Conservation (phyloP, 2,329 filamentous ascomycete genomes). For the Monilinia laxa region DNA sequence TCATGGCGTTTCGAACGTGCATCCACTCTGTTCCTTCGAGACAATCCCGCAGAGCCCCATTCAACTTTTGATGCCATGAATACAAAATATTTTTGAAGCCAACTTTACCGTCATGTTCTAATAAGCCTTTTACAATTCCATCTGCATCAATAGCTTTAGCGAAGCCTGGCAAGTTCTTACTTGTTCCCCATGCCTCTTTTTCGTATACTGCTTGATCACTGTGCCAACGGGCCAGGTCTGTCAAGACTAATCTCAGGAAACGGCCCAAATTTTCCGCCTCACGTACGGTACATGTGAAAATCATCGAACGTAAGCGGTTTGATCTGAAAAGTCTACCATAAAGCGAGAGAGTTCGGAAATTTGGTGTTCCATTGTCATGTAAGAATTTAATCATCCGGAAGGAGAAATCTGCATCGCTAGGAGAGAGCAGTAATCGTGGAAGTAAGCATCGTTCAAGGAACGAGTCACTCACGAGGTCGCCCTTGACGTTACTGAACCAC, state of each 20-base stretch:
- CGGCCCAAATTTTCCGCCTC: slow-evolving; percentile 92
- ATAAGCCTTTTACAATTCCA: slow-evolving; percentile 66
- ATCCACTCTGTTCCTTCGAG: slow-evolving; percentile 87
- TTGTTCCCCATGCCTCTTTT: slow-evolving; percentile 71
- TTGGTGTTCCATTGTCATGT: slow-evolving; percentile 78
- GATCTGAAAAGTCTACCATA: slow-evolving; percentile 83
- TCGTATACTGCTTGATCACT: slow-evolving; percentile 73
- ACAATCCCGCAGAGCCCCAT: slow-evolving; percentile 76
- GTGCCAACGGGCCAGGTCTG: slow-evolving; percentile 83
- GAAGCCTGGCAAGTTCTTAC: slow-evolving; percentile 72
- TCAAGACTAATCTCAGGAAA: slow-evolving; percentile 79
- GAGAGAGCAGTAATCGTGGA: slow-evolving; percentile 81
- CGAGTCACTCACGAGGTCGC: slow-evolving; percentile 67
- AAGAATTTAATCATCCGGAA: slow-evolving; percentile 85
- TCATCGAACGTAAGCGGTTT: slow-evolving; percentile 75
- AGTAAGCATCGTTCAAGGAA: slow-evolving; percentile 89
- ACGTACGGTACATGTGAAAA: slow-evolving; percentile 85
- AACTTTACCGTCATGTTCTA: slow-evolving; percentile 80
- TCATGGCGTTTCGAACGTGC: slow-evolving; percentile 95
- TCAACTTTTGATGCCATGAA: slow-evolving; percentile 86
- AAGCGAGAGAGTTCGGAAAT: slow-evolving; percentile 82
- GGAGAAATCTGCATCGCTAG: slow-evolving; percentile 83
- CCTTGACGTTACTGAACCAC: slow-evolving; percentile 72
- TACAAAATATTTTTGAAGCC: slow-evolving; percentile 83
- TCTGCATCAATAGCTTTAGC: slow-evolving; percentile 69